Evolutionary conservation across 1,139 yeast genomes (phyloP).

Genomic region (Meyerozyma guilliermondii): DNA sequence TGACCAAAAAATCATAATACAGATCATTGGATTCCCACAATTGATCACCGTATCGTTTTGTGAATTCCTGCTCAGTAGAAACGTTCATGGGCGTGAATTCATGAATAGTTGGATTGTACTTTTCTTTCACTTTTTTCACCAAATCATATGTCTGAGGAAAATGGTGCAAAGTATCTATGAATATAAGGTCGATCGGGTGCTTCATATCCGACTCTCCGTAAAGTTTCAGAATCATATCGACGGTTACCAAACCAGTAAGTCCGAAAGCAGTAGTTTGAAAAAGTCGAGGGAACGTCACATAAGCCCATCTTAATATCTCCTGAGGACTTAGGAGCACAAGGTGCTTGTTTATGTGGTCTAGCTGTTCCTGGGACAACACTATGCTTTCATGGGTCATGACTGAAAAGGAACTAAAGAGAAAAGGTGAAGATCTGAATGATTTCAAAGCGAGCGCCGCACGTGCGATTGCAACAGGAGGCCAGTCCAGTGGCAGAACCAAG

Average conservation of each 20-base stretch:
- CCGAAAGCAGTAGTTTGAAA: slow-evolving; percentile 96
- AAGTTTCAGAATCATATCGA: slow-evolving; percentile 74
- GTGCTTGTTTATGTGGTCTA: slow-evolving; percentile 59
- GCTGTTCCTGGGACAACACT: slow-evolving; percentile 41
- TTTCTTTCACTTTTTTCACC: slow-evolving; percentile 50
- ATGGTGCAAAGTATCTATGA: slow-evolving; percentile 87
- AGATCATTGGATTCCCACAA: slow-evolving; percentile 84
- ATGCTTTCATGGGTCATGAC: slow-evolving; percentile 10
- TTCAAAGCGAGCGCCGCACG: not conserved
- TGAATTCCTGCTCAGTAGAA: slow-evolving; percentile 59
- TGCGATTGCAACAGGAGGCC: not conserved
- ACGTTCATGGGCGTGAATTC: slow-evolving; percentile 62
- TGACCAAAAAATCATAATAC: slow-evolving; percentile 78
- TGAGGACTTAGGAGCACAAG: slow-evolving; percentile 56
- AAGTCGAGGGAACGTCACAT: slow-evolving; percentile 71
- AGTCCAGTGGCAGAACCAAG: too few species aligned
- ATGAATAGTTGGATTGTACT: slow-evolving; percentile 53
- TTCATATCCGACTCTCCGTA: slow-evolving; percentile 14
- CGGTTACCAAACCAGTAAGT: slow-evolving; percentile 80
- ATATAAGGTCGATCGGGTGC: slow-evolving; percentile 68
- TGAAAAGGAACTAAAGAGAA: not conserved
- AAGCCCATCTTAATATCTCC: slow-evolving; percentile 78
- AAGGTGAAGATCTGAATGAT: not conserved
- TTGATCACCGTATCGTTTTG: slow-evolving; percentile 60
- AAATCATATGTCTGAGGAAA: slow-evolving; percentile 89